Conservation (phyloP, 306 rosid genomes). For the Prinsepia uniflora region DNA sequence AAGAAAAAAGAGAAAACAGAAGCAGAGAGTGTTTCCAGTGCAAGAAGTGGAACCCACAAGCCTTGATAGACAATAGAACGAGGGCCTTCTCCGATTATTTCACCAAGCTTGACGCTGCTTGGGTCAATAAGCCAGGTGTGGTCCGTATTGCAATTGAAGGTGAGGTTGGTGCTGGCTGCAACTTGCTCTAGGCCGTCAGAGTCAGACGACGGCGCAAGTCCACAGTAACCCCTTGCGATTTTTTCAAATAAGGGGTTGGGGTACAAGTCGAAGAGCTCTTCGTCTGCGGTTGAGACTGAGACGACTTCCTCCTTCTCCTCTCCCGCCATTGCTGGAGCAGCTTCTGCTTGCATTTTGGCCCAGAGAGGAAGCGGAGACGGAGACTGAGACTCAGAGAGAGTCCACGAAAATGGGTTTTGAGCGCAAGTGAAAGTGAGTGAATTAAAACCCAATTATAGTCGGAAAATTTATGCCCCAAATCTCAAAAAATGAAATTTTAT, state of each 20-base stretch:
- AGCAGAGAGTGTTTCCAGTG: background rate
- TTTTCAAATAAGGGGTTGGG: slow-evolving; percentile 1
- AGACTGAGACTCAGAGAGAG: slow-evolving; percentile 1
- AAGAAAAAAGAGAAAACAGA: background rate
- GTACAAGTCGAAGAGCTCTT: slow-evolving; percentile 6
- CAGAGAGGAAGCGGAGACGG: slow-evolving; percentile 1
- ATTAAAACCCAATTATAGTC: slow-evolving; percentile 4
- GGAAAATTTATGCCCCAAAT: background rate
- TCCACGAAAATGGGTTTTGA: slow-evolving; percentile 19
- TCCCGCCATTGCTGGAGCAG: slow-evolving; percentile 32
- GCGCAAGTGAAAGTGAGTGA: slow-evolving; percentile 7
- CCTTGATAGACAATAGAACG: slow-evolving; percentile 44
- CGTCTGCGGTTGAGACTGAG: slow-evolving; percentile 1
- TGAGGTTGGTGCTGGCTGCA: slow-evolving; percentile 18
- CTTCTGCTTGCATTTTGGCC: slow-evolving; percentile 19
- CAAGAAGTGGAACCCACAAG: slow-evolving; percentile 34
- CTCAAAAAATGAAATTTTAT: background rate
- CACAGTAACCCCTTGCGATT: background rate
- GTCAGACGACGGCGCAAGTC: background rate
- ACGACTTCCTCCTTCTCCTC: background rate
- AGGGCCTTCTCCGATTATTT: slow-evolving; percentile 34
- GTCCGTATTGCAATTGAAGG: slow-evolving; percentile 30
- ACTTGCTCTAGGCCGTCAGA: background rate
- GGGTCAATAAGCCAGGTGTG: slow-evolving; percentile 35
- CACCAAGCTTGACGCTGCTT: slow-evolving; percentile 22